Conservation (phyloP, 768 basidiomycete genomes). For the Mycena indigotica region DNA sequence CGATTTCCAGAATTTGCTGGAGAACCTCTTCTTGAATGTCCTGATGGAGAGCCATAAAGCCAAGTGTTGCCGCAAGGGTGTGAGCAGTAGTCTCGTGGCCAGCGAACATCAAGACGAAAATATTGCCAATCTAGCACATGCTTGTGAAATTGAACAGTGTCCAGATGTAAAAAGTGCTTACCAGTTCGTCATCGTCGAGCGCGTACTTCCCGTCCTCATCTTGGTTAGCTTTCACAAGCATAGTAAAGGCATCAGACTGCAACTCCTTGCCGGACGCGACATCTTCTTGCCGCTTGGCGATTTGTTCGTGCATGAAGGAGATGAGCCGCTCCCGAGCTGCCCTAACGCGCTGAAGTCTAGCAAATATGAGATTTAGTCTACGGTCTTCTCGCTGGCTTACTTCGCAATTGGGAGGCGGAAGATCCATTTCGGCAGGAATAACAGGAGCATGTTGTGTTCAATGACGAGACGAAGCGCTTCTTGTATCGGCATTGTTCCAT, state of each 20-base stretch:
- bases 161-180: conserved; percentile 23
- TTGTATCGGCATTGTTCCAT: conserved; percentile 41
- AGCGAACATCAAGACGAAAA: conserved; percentile 54
- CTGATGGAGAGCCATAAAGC: conserved; percentile 44
- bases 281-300: conserved; percentile 37
- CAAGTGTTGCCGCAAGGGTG: conserved; percentile 49
- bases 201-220: conserved; percentile 39
- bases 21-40: conserved; percentile 52
- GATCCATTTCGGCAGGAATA: conserved; percentile 41
- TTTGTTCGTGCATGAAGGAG: conserved; percentile 42
- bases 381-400: conserved; percentile 24
- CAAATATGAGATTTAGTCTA: neutral
- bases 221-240: conserved; percentile 49
- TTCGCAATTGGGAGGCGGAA: conserved; percentile 35
- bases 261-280: conserved; percentile 22
- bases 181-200: conserved; percentile 43
- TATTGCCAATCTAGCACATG: conserved; percentile 47
- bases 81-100: conserved; percentile 63
- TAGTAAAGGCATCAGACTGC: conserved; percentile 40
- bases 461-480: conserved; percentile 38
- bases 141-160: neutral
- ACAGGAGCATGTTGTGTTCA: conserved; percentile 29
- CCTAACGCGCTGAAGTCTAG: conserved; percentile 6
- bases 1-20: conserved; percentile 41
- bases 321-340: conserved; percentile 36